Evolutionary conservation across 305 asterid genomes (phyloP).

Genomic region (Fraxinus velutina): DNA sequence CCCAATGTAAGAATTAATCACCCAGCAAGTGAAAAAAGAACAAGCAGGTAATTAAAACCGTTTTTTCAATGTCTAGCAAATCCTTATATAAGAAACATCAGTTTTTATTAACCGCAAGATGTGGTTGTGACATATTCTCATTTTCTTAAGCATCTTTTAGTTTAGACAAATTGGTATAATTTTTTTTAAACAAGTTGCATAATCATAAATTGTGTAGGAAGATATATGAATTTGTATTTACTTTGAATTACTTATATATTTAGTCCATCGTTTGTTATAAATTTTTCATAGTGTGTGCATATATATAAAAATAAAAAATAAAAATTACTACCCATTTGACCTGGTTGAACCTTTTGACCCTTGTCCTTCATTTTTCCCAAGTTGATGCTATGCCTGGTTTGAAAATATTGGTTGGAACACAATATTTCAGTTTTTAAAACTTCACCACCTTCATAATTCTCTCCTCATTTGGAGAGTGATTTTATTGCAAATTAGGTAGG

Average conservation of each 20-base stretch:
- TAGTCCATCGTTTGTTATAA: not conserved
- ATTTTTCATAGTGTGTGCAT: not conserved
- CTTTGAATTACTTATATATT: not conserved
- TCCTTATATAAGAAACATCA: not conserved
- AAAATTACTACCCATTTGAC: not conserved
- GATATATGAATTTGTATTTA: not conserved
- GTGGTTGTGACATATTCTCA: not conserved
- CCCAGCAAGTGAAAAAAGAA: not conserved
- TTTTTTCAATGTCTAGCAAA: not conserved
- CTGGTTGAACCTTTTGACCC: not conserved
- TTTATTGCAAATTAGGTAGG: not conserved
- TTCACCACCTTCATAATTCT: not conserved
- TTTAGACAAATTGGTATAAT: not conserved
- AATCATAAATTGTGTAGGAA: not conserved
- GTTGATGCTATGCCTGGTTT: not conserved
- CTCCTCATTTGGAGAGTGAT: not conserved
- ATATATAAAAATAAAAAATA: too few species aligned
- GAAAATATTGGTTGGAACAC: not conserved
- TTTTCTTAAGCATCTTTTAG: not conserved
- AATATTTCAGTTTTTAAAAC: not conserved
- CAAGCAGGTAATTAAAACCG: not conserved
- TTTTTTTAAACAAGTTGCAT: not conserved
- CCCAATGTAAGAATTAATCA: not conserved
- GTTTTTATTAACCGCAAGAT: not conserved
- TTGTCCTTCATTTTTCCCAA: not conserved